Percentiles rank a stretch among this genome's conserved stretches.
phyloP scores from a whole-genome alignment of 176 grass and related monocot species.

The Tillandsia fasciculata region DNA sequence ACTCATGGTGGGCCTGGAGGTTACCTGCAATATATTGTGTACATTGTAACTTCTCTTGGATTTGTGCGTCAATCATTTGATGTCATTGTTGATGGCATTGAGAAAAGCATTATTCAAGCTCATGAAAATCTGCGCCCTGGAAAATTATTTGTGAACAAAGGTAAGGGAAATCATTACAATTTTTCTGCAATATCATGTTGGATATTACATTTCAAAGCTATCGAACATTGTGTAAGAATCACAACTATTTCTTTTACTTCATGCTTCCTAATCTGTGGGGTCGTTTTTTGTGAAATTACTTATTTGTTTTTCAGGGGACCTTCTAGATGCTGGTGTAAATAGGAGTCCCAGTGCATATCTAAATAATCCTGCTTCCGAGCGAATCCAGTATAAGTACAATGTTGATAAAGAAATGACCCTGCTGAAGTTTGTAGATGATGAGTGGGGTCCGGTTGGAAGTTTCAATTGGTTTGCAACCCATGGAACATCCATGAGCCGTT shows the following conservation, averaged over 20 bases:
- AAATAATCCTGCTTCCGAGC: slow-evolving; percentile 72
- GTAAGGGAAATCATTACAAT: slow-evolving; percentile 28
- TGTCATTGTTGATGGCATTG: slow-evolving; percentile 86
- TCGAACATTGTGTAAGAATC: too few species aligned
- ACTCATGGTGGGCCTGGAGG: slow-evolving; percentile 94
- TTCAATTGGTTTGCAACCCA: slow-evolving; percentile 99
- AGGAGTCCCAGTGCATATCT: slow-evolving; percentile 87
- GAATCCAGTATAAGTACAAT: slow-evolving; percentile 58
- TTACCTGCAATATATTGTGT: slow-evolving; percentile 93
- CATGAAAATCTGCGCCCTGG: slow-evolving; percentile 79
- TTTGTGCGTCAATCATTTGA: slow-evolving; percentile 96
- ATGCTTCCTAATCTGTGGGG: not conserved
- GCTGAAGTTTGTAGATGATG: slow-evolving; percentile 81
- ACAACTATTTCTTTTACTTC: not conserved
- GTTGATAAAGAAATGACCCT: slow-evolving; percentile 94
- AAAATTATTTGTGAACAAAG: slow-evolving; percentile 79
- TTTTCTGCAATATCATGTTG: not conserved
- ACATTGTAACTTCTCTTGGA: slow-evolving; percentile 92
- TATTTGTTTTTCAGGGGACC: slow-evolving; percentile 62
- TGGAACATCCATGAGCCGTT: slow-evolving; percentile 94
- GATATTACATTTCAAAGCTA: not conserved
- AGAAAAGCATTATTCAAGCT: slow-evolving; percentile 80
- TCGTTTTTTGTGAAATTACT: slow-evolving; percentile 3
- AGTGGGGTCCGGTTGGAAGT: slow-evolving; percentile 69
- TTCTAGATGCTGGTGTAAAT: slow-evolving; percentile 79